phyloP scores from a whole-genome alignment of 306 rosid species.

The Rosa persica region DNA sequence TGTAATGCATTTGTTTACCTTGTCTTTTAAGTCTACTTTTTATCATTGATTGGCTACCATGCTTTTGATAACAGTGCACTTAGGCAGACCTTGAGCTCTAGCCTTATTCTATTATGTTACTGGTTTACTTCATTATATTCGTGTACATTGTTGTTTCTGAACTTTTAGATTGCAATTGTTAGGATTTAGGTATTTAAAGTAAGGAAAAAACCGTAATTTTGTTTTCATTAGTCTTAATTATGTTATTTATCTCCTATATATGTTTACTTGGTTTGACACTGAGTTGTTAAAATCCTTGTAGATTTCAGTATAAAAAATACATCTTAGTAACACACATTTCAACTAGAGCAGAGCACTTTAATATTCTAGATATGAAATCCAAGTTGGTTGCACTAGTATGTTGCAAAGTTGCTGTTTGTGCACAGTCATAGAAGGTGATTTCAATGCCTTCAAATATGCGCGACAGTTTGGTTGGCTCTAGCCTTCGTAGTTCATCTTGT shows the following conservation, averaged over 20 bases:
- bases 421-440: too few relatives aligned
- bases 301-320: background rate
- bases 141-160: background rate
- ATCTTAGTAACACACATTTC: background rate
- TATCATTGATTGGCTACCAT: slow-evolving; percentile 2
- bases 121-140: background rate
- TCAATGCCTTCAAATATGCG: too few relatives aligned
- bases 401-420: background rate
- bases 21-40: background rate
- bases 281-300: background rate
- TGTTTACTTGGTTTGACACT: background rate
- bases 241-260: background rate
- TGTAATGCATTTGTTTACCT: background rate
- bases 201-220: background rate
- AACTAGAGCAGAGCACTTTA: background rate
- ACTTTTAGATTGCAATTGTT: background rate
- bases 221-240: background rate
- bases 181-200: background rate
- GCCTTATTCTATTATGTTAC: background rate
- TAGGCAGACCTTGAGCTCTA: background rate
- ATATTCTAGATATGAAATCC: background rate
- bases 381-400: background rate
- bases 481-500: too few relatives aligned
- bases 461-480: too few relatives aligned
- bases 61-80: background rate